Conservation (phyloP, 257 asterid species). For the Perilla frutescens region DNA sequence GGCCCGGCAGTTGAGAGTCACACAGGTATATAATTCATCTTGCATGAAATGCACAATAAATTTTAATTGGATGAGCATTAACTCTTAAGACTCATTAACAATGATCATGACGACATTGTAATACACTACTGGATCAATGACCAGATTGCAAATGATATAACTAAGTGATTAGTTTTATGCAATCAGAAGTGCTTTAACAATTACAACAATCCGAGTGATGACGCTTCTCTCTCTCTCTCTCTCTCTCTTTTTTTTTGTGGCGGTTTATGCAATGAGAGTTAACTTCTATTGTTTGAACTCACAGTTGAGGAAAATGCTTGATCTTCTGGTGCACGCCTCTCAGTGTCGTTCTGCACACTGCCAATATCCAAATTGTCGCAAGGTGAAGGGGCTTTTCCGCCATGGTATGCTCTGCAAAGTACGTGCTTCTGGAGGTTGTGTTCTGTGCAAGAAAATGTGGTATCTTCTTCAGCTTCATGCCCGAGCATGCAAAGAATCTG, state of each 20-base stretch:
- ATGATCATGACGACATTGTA: background rate
- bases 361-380: slow-evolving; percentile 91
- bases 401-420: slow-evolving; percentile 86
- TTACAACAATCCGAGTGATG: slow-evolving; percentile 11
- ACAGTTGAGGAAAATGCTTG: slow-evolving; percentile 97
- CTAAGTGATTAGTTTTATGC: background rate
- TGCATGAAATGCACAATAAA: background rate
- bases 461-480: slow-evolving; percentile 95
- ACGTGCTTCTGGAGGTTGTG: slow-evolving; percentile 95
- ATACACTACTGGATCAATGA: background rate
- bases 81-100: background rate
- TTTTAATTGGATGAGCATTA: background rate
- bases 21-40: slow-evolving; percentile 61
- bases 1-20: slow-evolving; percentile 88
- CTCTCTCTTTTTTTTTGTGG: background rate
- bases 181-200: slow-evolving; percentile 3
- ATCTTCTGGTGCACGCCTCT: slow-evolving; percentile 94
- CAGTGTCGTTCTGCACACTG: slow-evolving; percentile 83
- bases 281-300: slow-evolving; percentile 39
- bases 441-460: slow-evolving; percentile 96
- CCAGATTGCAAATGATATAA: background rate
- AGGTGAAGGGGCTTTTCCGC: slow-evolving; percentile 96
- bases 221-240: background rate
- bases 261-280: slow-evolving; percentile 17
- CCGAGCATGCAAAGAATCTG: slow-evolving; percentile 92